Percentiles rank a stretch among this genome's conserved stretches.
Evolutionary conservation across 2,329 filamentous ascomycete species (phyloP).

Genomic region (Colletotrichum shisoi): DNA sequence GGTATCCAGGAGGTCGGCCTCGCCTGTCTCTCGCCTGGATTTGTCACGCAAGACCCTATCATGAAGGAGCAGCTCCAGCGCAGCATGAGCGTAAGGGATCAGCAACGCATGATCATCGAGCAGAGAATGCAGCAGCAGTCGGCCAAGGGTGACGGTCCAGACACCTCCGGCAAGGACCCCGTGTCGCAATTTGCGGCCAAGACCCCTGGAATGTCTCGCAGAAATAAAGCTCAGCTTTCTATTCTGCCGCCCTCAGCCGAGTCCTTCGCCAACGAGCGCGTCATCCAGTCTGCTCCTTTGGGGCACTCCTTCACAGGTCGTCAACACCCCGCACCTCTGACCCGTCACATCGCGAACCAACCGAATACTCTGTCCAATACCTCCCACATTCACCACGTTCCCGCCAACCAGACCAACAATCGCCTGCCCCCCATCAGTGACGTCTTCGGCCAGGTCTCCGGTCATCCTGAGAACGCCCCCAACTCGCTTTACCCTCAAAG

Average conservation of each 20-base stretch:
- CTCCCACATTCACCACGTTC: constrained; percentile 89
- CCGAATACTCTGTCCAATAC: constrained; percentile 82
- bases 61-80: constrained; percentile 96
- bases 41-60: constrained; percentile 93
- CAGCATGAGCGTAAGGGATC: constrained; percentile 90
- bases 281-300: constrained; percentile 95
- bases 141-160: constrained; percentile 75
- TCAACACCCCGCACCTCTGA: constrained; percentile 77
- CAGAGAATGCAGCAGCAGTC: constrained; percentile 86
- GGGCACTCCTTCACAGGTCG: constrained; percentile 95
- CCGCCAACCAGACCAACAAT: constrained; percentile 88
- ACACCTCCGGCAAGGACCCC: constrained; percentile 60
- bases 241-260: constrained; percentile 95
- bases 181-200: constrained; percentile 65
- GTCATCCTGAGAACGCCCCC: constrained; percentile 64
- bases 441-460: constrained; percentile 84
- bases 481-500: constrained; percentile 66
- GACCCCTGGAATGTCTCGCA: constrained; percentile 75
- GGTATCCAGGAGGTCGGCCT: constrained; percentile 92
- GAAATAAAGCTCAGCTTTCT: constrained; percentile 84
- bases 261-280: constrained; percentile 90
- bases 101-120: constrained; percentile 95
- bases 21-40: constrained; percentile 93
- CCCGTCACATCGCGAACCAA: constrained; percentile 80
- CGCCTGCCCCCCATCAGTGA: constrained; percentile 92